Evolutionary conservation across 805 yeast species (phyloP).

Genomic region (Yamadazyma tumulicola): DNA sequence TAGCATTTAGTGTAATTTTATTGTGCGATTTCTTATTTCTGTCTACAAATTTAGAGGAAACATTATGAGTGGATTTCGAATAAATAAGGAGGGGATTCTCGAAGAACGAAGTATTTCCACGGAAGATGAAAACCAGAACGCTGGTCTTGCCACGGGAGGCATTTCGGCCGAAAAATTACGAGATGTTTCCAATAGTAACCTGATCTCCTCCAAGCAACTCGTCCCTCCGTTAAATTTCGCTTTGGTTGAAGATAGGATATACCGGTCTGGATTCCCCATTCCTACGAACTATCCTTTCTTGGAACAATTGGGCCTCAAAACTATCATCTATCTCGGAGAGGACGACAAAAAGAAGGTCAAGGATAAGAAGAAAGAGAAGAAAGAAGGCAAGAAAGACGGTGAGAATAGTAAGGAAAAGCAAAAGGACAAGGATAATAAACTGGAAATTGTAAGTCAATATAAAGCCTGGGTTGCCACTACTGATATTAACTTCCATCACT

Average conservation of each 20-base stretch:
- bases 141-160: no score
- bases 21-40: background rate
- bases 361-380: conserved; percentile 31
- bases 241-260: conserved; percentile 81
- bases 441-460: conserved; percentile 53
- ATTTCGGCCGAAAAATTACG: no score
- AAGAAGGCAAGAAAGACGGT: conserved; percentile 38
- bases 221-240: conserved; percentile 94
- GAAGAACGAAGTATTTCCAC: no score
- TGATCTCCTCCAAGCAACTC: background rate
- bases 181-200: background rate
- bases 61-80: background rate
- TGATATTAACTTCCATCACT: conserved; percentile 52
- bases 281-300: conserved; percentile 80
- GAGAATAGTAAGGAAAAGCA: conserved; percentile 19
- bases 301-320: conserved; percentile 61
- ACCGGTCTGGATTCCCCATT: conserved; percentile 93
- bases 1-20: background rate
- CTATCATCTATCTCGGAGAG: conserved; percentile 83
- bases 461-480: conserved; percentile 60
- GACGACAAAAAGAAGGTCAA: conserved; percentile 25
- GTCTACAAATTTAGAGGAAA: background rate
- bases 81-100: no score
- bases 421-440: conserved; percentile 48
- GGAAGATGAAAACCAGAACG: no score